Evolutionary conservation across 805 yeast species (phyloP).

Genomic region (Schwanniomyces vanrijiae): DNA sequence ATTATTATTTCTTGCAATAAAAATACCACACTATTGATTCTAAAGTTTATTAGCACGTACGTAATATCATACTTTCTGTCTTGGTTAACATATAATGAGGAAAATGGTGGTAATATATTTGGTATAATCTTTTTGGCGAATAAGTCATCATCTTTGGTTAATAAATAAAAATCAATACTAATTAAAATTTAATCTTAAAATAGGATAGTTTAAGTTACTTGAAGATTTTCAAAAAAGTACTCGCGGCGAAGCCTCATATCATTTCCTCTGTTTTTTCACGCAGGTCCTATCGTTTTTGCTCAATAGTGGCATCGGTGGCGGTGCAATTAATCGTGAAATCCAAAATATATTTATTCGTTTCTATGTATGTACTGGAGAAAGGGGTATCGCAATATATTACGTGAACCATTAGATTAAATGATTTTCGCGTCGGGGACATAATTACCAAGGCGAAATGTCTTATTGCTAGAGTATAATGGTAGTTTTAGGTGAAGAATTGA

Average conservation of each 20-base stretch:
- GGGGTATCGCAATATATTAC: no score
- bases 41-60: conserved; percentile 9
- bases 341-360: no score
- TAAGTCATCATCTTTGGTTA: neutral
- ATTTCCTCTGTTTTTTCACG: neutral
- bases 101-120: conserved; percentile 41
- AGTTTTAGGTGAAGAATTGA: no score
- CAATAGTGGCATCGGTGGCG: neutral
- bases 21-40: neutral
- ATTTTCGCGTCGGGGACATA: no score
- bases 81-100: conserved; percentile 52
- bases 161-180: no score
- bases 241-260: neutral
- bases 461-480: no score
- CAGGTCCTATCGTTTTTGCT: neutral
- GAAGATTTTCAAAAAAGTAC: neutral
- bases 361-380: no score
- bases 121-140: conserved; percentile 10
- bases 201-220: neutral
- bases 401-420: no score
- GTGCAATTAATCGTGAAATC: no score
- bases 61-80: conserved; percentile 35
- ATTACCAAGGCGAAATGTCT: no score
- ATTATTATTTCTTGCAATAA: neutral
- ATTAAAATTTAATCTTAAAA: no score